These are phyloP conservation scores for Harringtonia lauricola DNA, from an alignment of 2,329 filamentous ascomycete species.

Conservation along the genomic window DNA sequence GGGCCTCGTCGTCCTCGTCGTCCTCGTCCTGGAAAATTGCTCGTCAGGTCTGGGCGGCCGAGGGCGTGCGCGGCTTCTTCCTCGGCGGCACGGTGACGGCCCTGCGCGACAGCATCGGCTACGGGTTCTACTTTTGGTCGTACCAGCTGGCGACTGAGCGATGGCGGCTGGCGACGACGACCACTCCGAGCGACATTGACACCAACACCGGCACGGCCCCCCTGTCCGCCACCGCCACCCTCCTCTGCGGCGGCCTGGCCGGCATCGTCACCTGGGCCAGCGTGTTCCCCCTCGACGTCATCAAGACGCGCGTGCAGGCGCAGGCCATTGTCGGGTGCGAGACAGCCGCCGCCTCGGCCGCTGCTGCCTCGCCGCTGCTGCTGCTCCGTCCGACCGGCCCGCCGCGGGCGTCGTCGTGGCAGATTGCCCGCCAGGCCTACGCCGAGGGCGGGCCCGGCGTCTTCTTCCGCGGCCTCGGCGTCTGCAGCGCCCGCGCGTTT, in stretches of 20 bases:
- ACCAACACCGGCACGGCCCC: too few species aligned
- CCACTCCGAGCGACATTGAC: too few species aligned
- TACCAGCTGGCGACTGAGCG: constrained; percentile 71
- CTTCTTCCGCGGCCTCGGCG: constrained; percentile 64
- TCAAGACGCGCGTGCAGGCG: constrained; percentile 87
- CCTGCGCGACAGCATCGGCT: constrained; percentile 78
- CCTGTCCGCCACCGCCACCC: constrained; percentile 41
- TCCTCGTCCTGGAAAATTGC: constrained; percentile 54
- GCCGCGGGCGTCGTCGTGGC: too few species aligned
- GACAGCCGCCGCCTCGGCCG: constrained; percentile 10
- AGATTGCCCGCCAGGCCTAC: constrained; percentile 58
- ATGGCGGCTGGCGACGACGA: constrained; percentile 13
- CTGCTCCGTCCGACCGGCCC: too few species aligned
- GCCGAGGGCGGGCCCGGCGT: constrained; percentile 45
- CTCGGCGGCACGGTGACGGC: constrained; percentile 73
- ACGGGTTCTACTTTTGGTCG: constrained; percentile 94
- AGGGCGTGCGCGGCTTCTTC: constrained; percentile 62
- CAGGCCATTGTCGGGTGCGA: constrained; percentile 38
- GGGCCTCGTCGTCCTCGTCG: neutral
- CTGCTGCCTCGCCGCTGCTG: constrained; percentile 15
- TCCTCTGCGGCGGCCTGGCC: constrained; percentile 79
- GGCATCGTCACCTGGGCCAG: constrained; percentile 83
- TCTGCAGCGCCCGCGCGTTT: constrained; percentile 81
- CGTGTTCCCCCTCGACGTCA: constrained; percentile 81
- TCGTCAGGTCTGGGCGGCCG: constrained; percentile 42